Evolutionary conservation across 2,329 filamentous ascomycete genomes (phyloP), one percentile per base, ranked within the genome.

Genomic region (Graphilbum sp.): DNA sequence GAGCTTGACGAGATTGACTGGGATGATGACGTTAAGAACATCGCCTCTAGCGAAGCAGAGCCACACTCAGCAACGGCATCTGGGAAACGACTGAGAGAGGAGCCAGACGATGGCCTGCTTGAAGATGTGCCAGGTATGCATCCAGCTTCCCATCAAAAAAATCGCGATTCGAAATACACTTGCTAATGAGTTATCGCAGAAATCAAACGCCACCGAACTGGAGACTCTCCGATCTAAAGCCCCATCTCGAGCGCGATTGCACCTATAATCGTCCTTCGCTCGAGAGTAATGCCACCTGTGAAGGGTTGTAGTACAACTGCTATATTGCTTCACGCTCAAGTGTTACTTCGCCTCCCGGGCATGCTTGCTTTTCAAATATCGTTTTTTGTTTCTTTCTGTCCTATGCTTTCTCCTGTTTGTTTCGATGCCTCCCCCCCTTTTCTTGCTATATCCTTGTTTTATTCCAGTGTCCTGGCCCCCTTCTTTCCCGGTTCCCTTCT

Each of bases 121-220:
- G 40, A 39, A 34, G 54, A 52, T 39, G 46, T 39, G 32, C 46
- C 47, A 77, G 56, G 55, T 47, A 51, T 25, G 46, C 11, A 15
- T 25, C n/a, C 16, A 33, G n/a, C 11, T 3, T 11, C 8, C 11
- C n/a, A n/a, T n/a, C n/a, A n/a, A n/a, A n/a, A n/a, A n/a, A n/a
- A n/a, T n/a, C n/a, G n/a, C n/a, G n/a, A n/a, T n/a, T n/a, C n/a
- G n/a, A n/a, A n/a, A n/a, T n/a, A n/a, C n/a, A n/a, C n/a, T n/a
- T 3, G 13, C 33, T 16, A 39, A 37, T 24, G 35, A 16, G 11
- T 13, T 19, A 12, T 31, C 6, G 17, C 13, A 46, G 67, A 67
- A 51, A 51, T 58, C 54, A 73, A 70, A 57, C 68, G 68, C 48
- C 62, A 60, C 50, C 66, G 67, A 41, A 60, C 55, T 40, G 41